These are phyloP conservation scores for Sclerospora graminicola DNA, from an alignment of 352 stramenopile genomes.

Conservation along the genomic window DNA sequence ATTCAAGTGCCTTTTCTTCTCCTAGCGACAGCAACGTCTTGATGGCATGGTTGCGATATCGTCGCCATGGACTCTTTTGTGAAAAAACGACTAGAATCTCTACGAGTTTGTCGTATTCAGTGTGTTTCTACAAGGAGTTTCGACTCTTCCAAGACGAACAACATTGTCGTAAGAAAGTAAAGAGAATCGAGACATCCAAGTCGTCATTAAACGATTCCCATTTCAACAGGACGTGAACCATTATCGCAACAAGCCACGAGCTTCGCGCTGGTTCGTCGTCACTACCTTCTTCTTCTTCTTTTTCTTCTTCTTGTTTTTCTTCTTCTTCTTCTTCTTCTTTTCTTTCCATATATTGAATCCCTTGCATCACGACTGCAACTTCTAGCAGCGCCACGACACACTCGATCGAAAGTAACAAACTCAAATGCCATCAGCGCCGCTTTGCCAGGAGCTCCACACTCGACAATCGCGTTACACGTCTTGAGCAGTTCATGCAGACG, in stretches of 20 bases:
- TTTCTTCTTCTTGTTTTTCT: not conserved
- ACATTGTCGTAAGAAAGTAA: slow-evolving; percentile 32
- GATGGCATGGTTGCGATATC: slow-evolving; percentile 25
- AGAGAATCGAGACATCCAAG: slow-evolving; percentile 32
- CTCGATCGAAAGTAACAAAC: no score
- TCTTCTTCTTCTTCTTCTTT: not conserved
- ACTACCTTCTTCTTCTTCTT: not conserved
- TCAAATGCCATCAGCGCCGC: slow-evolving; percentile 43
- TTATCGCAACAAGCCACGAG: slow-evolving; percentile 38
- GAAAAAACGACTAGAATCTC: slow-evolving; percentile 27
- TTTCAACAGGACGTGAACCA: slow-evolving; percentile 36
- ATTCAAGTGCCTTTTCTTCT: slow-evolving; percentile 28
- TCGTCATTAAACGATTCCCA: slow-evolving; percentile 26
- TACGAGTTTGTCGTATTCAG: slow-evolving; percentile 32
- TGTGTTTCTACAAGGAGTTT: slow-evolving; percentile 30
- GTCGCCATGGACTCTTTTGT: slow-evolving; percentile 21
- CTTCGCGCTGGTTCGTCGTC: slow-evolving; percentile 16
- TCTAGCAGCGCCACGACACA: slow-evolving; percentile 47
- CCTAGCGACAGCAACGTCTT: slow-evolving; percentile 38
- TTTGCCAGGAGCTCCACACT: slow-evolving; percentile 33
- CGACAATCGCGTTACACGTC: slow-evolving; percentile 52
- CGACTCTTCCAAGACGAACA: slow-evolving; percentile 29
- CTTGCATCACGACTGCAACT: slow-evolving; percentile 11
- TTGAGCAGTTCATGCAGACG: slow-evolving; percentile 40
- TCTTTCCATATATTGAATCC: no score